Percentiles rank a stretch among this genome's conserved stretches.
These are phyloP conservation scores for Linnemannia elongata DNA, from an alignment of 192 early-diverging fungal species.

Conservation along the genomic window DNA sequence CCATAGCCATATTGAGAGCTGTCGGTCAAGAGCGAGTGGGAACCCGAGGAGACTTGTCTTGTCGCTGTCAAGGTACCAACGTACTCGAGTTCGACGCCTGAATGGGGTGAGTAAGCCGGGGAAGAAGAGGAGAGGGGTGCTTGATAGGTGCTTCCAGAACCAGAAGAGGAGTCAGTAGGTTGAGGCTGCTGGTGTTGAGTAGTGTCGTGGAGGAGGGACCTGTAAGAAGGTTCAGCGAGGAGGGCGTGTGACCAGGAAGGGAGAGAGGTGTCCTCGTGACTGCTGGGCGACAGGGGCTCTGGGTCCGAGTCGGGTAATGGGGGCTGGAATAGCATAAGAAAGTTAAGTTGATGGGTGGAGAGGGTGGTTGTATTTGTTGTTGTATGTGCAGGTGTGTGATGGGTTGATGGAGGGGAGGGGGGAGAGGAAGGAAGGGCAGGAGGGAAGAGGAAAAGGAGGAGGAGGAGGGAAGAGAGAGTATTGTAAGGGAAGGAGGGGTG, in stretches of 20 bases:
- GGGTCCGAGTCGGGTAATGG: background rate
- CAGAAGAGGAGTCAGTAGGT: too few species aligned
- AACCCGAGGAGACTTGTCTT: background rate
- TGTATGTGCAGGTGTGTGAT: background rate
- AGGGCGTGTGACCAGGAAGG: background rate
- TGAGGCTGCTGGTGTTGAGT: background rate
- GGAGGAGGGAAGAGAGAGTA: background rate
- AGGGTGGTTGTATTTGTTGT: background rate
- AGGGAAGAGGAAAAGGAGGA: background rate
- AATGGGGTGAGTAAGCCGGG: background rate
- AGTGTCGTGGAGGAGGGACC: background rate
- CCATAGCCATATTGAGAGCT: background rate
- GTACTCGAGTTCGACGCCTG: background rate
- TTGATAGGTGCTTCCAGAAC: background rate
- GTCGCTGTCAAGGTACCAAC: background rate
- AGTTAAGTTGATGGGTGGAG: background rate
- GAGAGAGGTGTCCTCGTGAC: background rate
- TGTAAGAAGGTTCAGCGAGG: background rate
- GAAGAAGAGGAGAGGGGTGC: background rate
- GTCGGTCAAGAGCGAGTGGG: background rate
- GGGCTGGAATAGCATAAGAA: background rate
- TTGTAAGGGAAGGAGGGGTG: background rate
- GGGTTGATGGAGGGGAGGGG: background rate
- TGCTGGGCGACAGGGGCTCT: constrained; percentile 6
- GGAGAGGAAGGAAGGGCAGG: background rate